These are phyloP conservation scores for Panicum miliaceum DNA, from an alignment of 176 grass and related monocot species.

Conservation along the genomic window DNA sequence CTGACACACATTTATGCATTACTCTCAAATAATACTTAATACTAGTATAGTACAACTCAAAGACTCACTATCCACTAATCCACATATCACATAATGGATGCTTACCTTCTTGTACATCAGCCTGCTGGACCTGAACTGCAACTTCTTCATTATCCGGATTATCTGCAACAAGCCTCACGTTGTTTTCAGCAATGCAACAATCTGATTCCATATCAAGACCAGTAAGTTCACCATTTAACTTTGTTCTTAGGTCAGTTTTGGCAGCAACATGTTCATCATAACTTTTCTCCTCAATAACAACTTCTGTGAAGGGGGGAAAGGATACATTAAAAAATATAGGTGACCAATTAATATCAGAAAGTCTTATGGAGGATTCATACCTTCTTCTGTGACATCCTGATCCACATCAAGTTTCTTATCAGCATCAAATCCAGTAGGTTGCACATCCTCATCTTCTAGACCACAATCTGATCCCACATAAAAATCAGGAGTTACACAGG, in stretches of 20 bases:
- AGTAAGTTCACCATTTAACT: neutral
- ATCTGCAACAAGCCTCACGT: neutral
- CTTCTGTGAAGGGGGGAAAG: neutral
- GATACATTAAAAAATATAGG: neutral
- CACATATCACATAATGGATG: neutral
- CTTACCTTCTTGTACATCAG: constrained; percentile 35
- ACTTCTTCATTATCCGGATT: neutral
- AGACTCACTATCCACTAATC: neutral
- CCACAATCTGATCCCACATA: neutral
- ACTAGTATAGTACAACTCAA: constrained; percentile 21
- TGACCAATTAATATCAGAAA: neutral
- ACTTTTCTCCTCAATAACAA: neutral
- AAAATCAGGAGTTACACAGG: neutral
- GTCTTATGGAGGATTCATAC: neutral
- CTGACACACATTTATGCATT: constrained; percentile 40
- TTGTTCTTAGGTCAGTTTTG: neutral
- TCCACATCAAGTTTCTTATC: constrained; percentile 10
- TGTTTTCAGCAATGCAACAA: constrained; percentile 8
- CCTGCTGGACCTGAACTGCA: constrained; percentile 22
- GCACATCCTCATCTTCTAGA: neutral
- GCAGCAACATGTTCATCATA: neutral
- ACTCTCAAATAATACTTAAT: constrained; percentile 28
- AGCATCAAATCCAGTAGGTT: constrained; percentile 1
- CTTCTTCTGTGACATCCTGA: constrained; percentile 1
- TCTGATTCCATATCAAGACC: neutral